These are phyloP conservation scores for Fusarium oxysporum DNA, from an alignment of 2,329 filamentous ascomycete genomes.

Conservation along the genomic window DNA sequence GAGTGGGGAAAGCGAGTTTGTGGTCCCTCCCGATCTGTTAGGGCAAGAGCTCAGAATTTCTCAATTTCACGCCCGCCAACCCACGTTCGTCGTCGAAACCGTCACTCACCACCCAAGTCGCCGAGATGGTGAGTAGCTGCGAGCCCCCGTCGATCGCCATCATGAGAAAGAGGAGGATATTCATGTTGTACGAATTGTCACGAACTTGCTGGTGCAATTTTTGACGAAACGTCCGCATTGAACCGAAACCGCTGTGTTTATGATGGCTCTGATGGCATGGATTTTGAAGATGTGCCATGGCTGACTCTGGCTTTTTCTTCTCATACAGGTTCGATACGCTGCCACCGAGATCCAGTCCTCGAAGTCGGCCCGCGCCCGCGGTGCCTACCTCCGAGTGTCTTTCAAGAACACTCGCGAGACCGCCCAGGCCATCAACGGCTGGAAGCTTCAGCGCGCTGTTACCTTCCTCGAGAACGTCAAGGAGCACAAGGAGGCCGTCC, in stretches of 20 bases:
- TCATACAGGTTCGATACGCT: conserved; percentile 89
- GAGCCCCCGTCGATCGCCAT: conserved; percentile 37
- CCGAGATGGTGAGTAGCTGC: conserved; percentile 67
- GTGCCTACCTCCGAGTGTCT: conserved; percentile 97
- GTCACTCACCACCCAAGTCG: conserved; percentile 63
- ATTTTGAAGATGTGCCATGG: conserved; percentile 21
- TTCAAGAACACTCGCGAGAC: conserved; percentile 99
- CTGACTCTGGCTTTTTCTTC: conserved; percentile 42
- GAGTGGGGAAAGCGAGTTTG: conserved; percentile 59
- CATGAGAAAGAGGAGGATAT: conserved; percentile 40
- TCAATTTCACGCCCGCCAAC: conserved; percentile 59
- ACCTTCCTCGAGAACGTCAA: conserved; percentile 98
- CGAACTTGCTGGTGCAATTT: conserved; percentile 27
- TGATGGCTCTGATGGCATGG: conserved; percentile 6
- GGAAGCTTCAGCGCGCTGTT: conserved; percentile 95
- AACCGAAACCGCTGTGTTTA: background rate
- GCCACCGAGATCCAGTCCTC: conserved; percentile 85
- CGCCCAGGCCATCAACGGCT: conserved; percentile 99
- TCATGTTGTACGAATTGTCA: conserved; percentile 16
- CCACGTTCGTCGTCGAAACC: conserved; percentile 63
- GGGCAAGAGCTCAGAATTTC: conserved; percentile 62
- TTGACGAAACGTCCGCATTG: conserved; percentile 9
- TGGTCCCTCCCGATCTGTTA: conserved; percentile 51
- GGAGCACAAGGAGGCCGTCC: conserved; percentile 96
- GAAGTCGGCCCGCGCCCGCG: conserved; percentile 97